A percentile compares a stretch with the other conserved stretches of the same genome.
Conservation (phyloP, 148 eudicot genomes). For the Silene conica region DNA sequence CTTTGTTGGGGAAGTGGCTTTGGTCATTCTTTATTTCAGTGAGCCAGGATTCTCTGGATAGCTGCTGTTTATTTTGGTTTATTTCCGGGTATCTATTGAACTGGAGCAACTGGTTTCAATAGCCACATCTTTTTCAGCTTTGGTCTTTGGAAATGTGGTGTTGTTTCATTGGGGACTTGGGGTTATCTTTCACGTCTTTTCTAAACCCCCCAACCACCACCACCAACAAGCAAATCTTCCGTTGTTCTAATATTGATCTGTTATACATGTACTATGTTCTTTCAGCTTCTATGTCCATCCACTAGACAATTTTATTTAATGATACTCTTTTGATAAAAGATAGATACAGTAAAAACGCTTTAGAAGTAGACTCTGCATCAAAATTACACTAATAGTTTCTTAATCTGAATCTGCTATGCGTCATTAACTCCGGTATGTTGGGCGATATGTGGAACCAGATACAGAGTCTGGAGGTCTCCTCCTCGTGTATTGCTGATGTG, state of each 20-base stretch:
- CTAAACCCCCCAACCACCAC: too few species aligned
- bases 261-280: background rate
- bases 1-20: too few species aligned
- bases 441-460: background rate
- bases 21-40: too few species aligned
- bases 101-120: background rate
- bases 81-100: background rate
- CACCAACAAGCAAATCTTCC: too few species aligned
- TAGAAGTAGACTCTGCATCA: background rate
- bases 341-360: too few species aligned
- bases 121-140: background rate
- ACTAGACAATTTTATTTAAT: too few species aligned
- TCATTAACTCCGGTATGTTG: background rate
- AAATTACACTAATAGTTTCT: too few species aligned
- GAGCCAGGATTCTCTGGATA: too few species aligned
- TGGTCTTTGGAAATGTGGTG: background rate
- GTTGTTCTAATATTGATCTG: too few species aligned
- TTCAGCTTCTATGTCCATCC: background rate
- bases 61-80: too few species aligned
- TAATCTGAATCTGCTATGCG: background rate
- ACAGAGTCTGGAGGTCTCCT: constrained; percentile 5
- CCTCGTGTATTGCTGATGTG: background rate
- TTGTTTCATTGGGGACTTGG: background rate
- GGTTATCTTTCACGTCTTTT: background rate
- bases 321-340: too few species aligned